Evolutionary conservation across 352 stramenopile species (phyloP).

Genomic region (Globisporangium iwayamae): DNA sequence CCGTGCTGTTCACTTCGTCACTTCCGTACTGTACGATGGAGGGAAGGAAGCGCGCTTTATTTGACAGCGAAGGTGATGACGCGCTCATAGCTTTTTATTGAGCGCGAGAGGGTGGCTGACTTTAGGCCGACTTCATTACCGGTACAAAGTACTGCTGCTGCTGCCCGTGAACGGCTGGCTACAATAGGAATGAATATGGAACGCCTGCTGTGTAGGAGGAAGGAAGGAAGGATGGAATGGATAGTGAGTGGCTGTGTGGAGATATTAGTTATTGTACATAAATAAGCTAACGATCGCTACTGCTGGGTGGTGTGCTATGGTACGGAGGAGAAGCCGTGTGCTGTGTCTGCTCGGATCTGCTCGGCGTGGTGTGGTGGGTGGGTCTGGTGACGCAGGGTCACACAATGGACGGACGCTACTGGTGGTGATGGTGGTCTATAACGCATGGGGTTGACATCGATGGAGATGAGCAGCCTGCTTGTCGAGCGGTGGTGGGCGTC

Average conservation of each 20-base stretch:
- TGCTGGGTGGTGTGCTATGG: constrained; percentile 4
- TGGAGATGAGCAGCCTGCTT: neutral
- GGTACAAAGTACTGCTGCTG: no score
- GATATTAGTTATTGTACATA: constrained; percentile 19
- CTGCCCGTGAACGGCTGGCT: neutral
- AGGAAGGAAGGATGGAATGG: neutral
- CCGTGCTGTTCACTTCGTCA: neutral
- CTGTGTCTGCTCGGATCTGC: neutral
- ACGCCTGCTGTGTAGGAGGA: neutral
- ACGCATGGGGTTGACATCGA: neutral
- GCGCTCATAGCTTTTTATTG: no score
- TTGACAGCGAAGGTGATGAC: neutral
- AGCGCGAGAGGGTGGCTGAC: no score
- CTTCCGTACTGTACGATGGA: neutral
- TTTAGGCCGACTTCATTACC: no score
- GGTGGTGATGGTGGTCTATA: neutral
- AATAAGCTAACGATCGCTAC: constrained; percentile 16
- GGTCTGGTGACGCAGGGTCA: neutral
- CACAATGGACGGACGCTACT: constrained; percentile 7
- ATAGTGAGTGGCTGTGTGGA: neutral
- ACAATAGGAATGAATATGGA: neutral
- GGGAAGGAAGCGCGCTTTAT: no score
- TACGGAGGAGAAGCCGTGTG: neutral
- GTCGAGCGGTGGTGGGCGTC: neutral
- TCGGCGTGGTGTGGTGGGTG: constrained; percentile 4